Evolutionary conservation across 1,284 basidiomycete genomes (phyloP).

Genomic region (Cystobasidium sp.): DNA sequence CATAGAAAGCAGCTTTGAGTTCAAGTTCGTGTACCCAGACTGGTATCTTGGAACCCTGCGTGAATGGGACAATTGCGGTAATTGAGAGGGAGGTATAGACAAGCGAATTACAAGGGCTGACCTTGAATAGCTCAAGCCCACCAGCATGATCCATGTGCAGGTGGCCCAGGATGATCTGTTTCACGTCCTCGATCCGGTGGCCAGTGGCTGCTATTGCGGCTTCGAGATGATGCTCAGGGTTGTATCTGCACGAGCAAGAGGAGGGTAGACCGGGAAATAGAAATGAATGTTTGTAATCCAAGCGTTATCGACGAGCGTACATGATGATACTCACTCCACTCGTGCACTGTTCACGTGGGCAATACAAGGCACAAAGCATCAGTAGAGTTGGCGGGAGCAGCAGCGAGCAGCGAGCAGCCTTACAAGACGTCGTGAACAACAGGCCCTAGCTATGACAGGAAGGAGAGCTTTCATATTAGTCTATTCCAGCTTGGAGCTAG

Average conservation of each 20-base stretch:
- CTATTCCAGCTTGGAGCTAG: not conserved
- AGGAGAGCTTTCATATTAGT: not conserved
- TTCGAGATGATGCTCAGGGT: slow-evolving; percentile 53
- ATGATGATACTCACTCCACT: slow-evolving; percentile 17
- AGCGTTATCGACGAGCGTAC: not conserved
- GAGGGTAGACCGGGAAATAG: not conserved
- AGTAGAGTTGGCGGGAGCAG: too few species aligned
- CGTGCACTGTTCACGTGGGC: not conserved
- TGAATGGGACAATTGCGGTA: not conserved
- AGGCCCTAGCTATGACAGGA: slow-evolving; percentile 10
- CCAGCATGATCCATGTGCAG: slow-evolving; percentile 53
- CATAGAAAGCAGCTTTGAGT: slow-evolving; percentile 53
- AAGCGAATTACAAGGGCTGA: slow-evolving; percentile 15
- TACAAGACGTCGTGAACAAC: slow-evolving; percentile 36
- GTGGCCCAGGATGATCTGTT: slow-evolving; percentile 41
- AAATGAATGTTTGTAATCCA: not conserved
- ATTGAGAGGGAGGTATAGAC: not conserved
- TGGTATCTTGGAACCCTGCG: slow-evolving; percentile 48
- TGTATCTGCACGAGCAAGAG: slow-evolving; percentile 40
- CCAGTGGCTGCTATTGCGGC: slow-evolving; percentile 53
- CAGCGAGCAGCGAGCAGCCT: not conserved
- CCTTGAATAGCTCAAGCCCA: slow-evolving; percentile 50
- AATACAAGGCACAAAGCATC: too few species aligned
- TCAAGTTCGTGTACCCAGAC: slow-evolving; percentile 55
- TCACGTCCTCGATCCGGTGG: slow-evolving; percentile 49